Evolutionary conservation across 805 yeast species (phyloP).

Genomic region (Candida broadrunensis): DNA sequence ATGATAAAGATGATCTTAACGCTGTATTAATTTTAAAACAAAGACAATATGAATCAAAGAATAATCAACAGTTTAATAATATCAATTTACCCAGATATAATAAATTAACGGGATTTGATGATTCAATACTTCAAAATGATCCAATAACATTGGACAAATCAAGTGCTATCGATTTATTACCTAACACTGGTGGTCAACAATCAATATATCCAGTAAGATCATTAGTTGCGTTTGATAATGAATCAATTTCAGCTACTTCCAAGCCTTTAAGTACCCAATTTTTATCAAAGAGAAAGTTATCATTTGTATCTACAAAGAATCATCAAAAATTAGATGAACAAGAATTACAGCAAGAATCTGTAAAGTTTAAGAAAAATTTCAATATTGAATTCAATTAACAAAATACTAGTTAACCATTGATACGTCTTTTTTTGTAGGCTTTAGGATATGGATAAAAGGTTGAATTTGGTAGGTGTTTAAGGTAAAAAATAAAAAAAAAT

Average conservation of each 20-base stretch:
- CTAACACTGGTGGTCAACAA: background rate
- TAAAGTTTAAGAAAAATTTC: constrained; percentile 8
- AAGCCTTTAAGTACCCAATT: background rate
- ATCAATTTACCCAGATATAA: background rate
- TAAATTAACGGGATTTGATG: background rate
- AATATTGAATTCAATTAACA: constrained; percentile 7
- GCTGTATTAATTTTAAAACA: constrained; percentile 19
- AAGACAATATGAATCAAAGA: constrained; percentile 15
- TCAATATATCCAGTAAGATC: constrained; percentile 1
- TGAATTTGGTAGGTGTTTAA: no score
- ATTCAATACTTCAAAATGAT: background rate
- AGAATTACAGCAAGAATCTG: constrained; percentile 1
- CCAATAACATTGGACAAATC: background rate
- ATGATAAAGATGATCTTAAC: constrained; percentile 1
- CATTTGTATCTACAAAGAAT: background rate
- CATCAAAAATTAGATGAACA: constrained; percentile 1
- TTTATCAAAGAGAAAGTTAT: background rate
- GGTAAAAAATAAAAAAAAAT: no score
- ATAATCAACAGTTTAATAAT: constrained; percentile 6
- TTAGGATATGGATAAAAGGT: no score
- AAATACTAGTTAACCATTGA: background rate
- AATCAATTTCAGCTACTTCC: background rate
- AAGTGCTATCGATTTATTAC: background rate
- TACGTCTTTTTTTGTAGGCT: no score
- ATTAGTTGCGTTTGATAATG: background rate